Evolutionary conservation across 345 rosid species (phyloP).

Genomic region (Lepidium aucheri): DNA sequence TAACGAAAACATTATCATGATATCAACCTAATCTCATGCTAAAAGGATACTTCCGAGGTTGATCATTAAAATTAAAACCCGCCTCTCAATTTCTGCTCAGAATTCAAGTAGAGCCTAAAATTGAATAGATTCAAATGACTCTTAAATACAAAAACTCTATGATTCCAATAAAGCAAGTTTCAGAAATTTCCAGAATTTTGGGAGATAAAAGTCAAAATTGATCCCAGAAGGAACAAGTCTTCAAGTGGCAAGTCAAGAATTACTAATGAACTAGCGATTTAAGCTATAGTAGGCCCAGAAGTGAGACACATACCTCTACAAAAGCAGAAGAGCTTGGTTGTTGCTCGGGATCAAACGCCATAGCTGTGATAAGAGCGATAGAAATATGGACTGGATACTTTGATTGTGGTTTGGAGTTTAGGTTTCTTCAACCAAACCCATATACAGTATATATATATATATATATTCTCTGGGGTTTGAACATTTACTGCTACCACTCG

Average conservation of each 20-base stretch:
- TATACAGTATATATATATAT: background rate
- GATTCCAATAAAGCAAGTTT: background rate
- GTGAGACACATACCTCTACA: slow-evolving; percentile 19
- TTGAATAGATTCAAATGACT: background rate
- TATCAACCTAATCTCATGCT: background rate
- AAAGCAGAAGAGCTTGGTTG: slow-evolving; percentile 27
- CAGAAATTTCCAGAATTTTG: background rate
- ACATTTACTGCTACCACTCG: background rate
- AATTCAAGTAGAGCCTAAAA: background rate
- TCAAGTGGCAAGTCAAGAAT: background rate
- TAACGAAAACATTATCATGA: background rate
- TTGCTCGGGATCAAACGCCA: slow-evolving; percentile 56
- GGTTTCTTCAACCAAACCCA: background rate
- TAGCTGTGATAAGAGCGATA: slow-evolving; percentile 9
- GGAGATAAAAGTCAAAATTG: background rate
- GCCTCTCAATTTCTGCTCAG: background rate
- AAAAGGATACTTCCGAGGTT: background rate
- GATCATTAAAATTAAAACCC: background rate
- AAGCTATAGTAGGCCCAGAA: background rate
- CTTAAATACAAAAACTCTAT: background rate
- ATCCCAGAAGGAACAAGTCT: background rate
- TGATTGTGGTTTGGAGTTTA: background rate
- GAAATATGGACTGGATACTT: background rate
- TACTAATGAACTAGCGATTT: background rate
- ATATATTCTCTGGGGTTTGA: background rate